Conservation (phyloP, 1,139 yeast species). For the Candida labiduridarum region DNA sequence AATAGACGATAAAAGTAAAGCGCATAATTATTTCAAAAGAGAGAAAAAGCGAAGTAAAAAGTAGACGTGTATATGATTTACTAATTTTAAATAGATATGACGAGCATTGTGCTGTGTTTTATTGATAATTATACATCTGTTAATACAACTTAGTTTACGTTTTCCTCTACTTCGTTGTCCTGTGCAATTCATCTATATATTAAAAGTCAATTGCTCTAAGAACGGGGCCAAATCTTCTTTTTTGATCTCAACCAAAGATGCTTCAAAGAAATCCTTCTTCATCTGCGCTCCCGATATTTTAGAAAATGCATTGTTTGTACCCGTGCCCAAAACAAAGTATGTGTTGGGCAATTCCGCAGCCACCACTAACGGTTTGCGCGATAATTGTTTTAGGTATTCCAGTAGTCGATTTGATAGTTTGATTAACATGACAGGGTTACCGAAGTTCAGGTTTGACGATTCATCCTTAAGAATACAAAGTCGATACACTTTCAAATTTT, state of each 20-base stretch:
- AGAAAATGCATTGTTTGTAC: slow-evolving; percentile 73
- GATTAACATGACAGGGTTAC: slow-evolving; percentile 82
- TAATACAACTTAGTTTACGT: slow-evolving; percentile 20
- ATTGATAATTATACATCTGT: no score
- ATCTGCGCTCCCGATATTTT: slow-evolving; percentile 83
- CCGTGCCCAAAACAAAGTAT: slow-evolving; percentile 85
- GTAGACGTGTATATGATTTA: background rate
- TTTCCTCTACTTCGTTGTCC: slow-evolving; percentile 22
- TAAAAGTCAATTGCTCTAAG: slow-evolving; percentile 67
- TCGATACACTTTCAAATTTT: slow-evolving; percentile 78
- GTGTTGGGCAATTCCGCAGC: slow-evolving; percentile 81
- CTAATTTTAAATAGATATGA: background rate
- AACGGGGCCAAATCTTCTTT: slow-evolving; percentile 88
- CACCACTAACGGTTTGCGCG: slow-evolving; percentile 78
- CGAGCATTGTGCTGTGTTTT: background rate
- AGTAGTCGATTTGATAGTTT: slow-evolving; percentile 89
- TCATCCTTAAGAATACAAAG: slow-evolving; percentile 88
- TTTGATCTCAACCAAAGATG: slow-evolving; percentile 86
- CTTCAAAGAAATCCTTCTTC: slow-evolving; percentile 90
- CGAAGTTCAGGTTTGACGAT: slow-evolving; percentile 68
- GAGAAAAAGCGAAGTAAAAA: background rate
- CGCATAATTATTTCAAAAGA: background rate
- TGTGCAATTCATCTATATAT: background rate
- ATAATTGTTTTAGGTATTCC: slow-evolving; percentile 83
- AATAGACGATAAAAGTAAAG: background rate